These are phyloP conservation scores for Podospora bellae-mahoneyi DNA, from an alignment of 495 filamentous ascomycete species.

Conservation along the genomic window DNA sequence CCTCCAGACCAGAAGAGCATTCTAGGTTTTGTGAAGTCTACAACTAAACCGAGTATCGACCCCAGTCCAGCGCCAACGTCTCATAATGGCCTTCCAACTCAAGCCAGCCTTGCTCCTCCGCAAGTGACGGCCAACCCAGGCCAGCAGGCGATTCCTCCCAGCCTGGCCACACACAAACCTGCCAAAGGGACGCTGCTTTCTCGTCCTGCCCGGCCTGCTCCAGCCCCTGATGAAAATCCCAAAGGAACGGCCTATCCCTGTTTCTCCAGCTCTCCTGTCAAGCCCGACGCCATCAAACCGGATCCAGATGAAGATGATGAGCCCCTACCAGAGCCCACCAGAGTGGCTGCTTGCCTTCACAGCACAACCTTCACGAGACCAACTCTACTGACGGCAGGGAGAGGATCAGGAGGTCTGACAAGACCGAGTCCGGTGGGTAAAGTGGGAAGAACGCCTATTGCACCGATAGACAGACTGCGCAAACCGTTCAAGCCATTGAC, in stretches of 20 bases:
- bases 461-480: constrained; percentile 41
- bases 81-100: constrained; percentile 1
- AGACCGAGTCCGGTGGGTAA: constrained; percentile 25
- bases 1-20: constrained; percentile 42
- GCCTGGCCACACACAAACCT: constrained; percentile 38
- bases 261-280: constrained; percentile 48
- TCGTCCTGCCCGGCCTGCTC: background rate
- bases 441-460: constrained; percentile 24
- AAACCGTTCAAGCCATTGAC: constrained; percentile 49
- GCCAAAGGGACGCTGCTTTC: background rate
- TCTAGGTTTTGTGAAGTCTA: constrained; percentile 32
- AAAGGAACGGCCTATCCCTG: constrained; percentile 40
- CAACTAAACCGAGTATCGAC: constrained; percentile 14
- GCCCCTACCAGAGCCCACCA: constrained; percentile 30
- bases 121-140: constrained; percentile 7
- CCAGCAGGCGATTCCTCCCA: constrained; percentile 33
- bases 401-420: constrained; percentile 31
- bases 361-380: constrained; percentile 37
- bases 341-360: constrained; percentile 42
- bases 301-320: constrained; percentile 25
- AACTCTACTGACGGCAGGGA: constrained; percentile 27
- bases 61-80: background rate
- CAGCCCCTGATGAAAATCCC: background rate
- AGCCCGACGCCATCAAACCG: constrained; percentile 19
- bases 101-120: background rate